Percentiles rank a stretch among this genome's conserved stretches.
Evolutionary conservation across 192 early-diverging fungal species (phyloP).

Genomic region (Linderina pennispora): DNA sequence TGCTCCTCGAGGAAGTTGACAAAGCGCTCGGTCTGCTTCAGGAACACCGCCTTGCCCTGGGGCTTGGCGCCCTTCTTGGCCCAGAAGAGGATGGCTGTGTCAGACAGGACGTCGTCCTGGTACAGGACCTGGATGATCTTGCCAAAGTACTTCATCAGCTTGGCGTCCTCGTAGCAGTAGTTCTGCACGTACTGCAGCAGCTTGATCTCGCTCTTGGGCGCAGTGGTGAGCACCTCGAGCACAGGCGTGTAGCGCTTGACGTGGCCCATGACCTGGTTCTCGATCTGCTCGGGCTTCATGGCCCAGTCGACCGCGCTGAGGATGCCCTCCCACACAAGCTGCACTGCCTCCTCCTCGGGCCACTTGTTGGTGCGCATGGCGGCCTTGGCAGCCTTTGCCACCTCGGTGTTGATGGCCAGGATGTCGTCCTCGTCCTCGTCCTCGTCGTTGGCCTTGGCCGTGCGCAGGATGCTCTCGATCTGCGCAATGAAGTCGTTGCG

Average conservation of each 20-base stretch:
- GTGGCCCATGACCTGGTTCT: constrained; percentile 59
- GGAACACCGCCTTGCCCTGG: constrained; percentile 83
- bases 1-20: constrained; percentile 72
- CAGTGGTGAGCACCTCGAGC: constrained; percentile 60
- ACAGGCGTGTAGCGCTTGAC: constrained; percentile 66
- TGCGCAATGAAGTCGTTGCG: constrained; percentile 61
- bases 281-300: constrained; percentile 78
- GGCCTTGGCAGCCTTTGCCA: constrained; percentile 11
- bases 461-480: constrained; percentile 58
- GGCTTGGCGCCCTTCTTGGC: constrained; percentile 80
- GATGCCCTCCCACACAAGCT: constrained; percentile 78
- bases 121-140: constrained; percentile 78
- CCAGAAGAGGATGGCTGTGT: constrained; percentile 93
- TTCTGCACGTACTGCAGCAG: constrained; percentile 83
- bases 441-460: constrained; percentile 13
- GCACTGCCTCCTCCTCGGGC: constrained; percentile 68
- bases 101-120: constrained; percentile 85
- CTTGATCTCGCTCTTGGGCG: constrained; percentile 64
- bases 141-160: constrained; percentile 82
- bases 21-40: constrained; percentile 92
- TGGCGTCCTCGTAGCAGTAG: constrained; percentile 82
- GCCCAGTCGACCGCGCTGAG: constrained; percentile 75
- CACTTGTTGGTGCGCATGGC: constrained; percentile 49
- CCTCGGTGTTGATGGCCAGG: constrained; percentile 16
- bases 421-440: constrained; percentile 11